These are phyloP conservation scores for Mycosphaerelloides madeirae DNA, from an alignment of 2,329 filamentous ascomycete genomes.

Conservation along the genomic window DNA sequence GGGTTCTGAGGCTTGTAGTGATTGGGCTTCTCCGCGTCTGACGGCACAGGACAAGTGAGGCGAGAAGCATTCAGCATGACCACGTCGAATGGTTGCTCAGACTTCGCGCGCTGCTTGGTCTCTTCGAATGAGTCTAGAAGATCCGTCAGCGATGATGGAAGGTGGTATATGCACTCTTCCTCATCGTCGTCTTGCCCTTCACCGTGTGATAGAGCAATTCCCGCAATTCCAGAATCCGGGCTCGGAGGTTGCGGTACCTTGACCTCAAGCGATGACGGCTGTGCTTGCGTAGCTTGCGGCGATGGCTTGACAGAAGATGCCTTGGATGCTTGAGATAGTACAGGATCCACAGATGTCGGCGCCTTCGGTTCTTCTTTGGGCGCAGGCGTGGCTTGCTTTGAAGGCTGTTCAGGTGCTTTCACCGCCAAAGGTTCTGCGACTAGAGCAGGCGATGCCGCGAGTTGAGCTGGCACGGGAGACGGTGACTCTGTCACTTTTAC, in stretches of 20 bases:
- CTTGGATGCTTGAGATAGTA: slow-evolving; percentile 19
- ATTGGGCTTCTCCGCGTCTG: slow-evolving; percentile 75
- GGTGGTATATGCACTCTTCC: slow-evolving; percentile 81
- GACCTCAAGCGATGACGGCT: slow-evolving; percentile 25
- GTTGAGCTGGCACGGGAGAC: slow-evolving; percentile 41
- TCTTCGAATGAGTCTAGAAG: slow-evolving; percentile 86
- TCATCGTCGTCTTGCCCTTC: slow-evolving; percentile 43
- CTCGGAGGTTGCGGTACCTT: slow-evolving; percentile 29
- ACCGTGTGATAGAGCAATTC: slow-evolving; percentile 47
- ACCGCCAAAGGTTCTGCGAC: slow-evolving; percentile 21
- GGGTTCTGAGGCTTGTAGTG: slow-evolving; percentile 80
- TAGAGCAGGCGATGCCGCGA: slow-evolving; percentile 35
- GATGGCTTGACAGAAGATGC: slow-evolving; percentile 26
- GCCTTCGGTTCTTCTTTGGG: slow-evolving; percentile 27
- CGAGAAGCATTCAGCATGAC: slow-evolving; percentile 73
- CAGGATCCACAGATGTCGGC: slow-evolving; percentile 14
- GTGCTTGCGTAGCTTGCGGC: slow-evolving; percentile 37
- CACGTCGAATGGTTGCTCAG: slow-evolving; percentile 59
- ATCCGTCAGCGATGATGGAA: slow-evolving; percentile 83
- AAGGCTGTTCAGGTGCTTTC: slow-evolving; percentile 23
- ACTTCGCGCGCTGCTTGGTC: slow-evolving; percentile 64
- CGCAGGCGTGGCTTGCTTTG: slow-evolving; percentile 26
- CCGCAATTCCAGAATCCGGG: slow-evolving; percentile 32
- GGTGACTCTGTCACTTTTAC: slow-evolving; percentile 54
- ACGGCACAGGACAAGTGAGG: slow-evolving; percentile 64